Evolutionary conservation across 352 stramenopile species (phyloP), one percentile per base, ranked within the genome.

Genomic region (Globisporangium okanoganense): DNA sequence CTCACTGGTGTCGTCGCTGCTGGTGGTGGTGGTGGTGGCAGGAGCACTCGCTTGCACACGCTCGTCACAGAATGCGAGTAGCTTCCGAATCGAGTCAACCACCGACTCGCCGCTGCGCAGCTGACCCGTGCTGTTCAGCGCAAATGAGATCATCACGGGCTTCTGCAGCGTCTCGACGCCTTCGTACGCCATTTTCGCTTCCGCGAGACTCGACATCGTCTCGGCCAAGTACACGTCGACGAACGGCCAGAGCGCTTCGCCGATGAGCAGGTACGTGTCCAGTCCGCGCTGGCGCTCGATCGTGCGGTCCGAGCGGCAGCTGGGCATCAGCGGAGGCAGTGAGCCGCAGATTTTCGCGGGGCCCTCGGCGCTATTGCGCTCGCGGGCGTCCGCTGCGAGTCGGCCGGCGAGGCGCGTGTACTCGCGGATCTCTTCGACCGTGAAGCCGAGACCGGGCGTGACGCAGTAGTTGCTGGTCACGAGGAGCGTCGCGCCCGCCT

Each of bases 391-490:
- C 1, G 69, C 66, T 13, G 85, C 89, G 66, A 97, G 73, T 22
- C 79, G 57, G 14, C 83, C 89, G 2, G 89, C 78, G 27, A 79
- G 63, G 35, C 66, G 71, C 40, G 77, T 88, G 67, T 82, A 80
- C 64, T 88, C 74, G 10, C 69, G 65, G 27, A 96, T 84, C 56
- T 96, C 82, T 22, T 90, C 79, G 12, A 71, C 43, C 13, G 61
- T 84, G 77, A 98, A 97, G 45, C 90, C 89, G 41, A 93, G 60
- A 14, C 85, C 84, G 18, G 88, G 90, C 10, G 88, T 92, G 36
- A 97, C 83, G 45, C 85, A 78, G 64, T 96, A 94, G 33, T 94
- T 96, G 75, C 88, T 96, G 33, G 85, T 96, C 35, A 92, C 88
- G 52, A 98, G 78, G 33, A 87, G 77, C 18, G 83, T 77, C 31